phyloP scores from a whole-genome alignment of 1,139 yeast species.

The Suhomyces atakaporum region DNA sequence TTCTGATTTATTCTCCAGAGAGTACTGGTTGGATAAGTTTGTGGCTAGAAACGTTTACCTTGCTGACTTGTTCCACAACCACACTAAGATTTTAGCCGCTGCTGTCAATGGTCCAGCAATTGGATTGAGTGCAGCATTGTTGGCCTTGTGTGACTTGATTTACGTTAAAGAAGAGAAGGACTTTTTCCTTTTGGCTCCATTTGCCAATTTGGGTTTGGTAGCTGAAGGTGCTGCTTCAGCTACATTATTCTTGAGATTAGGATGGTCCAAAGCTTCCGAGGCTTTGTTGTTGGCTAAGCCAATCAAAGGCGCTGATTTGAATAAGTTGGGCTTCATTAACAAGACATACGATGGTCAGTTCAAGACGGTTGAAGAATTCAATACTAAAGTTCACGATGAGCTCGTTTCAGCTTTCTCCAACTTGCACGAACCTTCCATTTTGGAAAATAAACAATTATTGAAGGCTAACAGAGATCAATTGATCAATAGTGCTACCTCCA shows the following conservation, averaged over 20 bases:
- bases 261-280: constrained; percentile 73
- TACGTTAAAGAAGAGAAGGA: constrained; percentile 62
- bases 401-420: constrained; percentile 47
- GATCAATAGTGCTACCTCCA: constrained; percentile 55
- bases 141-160: constrained; percentile 73
- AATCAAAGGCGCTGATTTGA: constrained; percentile 60
- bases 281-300: constrained; percentile 73
- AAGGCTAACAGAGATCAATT: constrained; percentile 49
- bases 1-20: constrained; percentile 41
- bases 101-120: constrained; percentile 89
- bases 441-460: constrained; percentile 62
- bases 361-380: constrained; percentile 60
- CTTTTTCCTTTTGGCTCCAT: constrained; percentile 70
- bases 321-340: constrained; percentile 62
- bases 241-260: constrained; percentile 69
- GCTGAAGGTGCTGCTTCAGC: constrained; percentile 81
- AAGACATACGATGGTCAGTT: constrained; percentile 44
- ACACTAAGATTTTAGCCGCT: constrained; percentile 68
- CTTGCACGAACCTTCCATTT: constrained; percentile 60
- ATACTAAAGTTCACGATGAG: constrained; percentile 50
- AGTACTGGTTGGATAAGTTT: constrained; percentile 60
- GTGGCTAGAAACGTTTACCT: constrained; percentile 71
- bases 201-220: constrained; percentile 80
- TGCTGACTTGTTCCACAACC: constrained; percentile 70
- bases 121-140: constrained; percentile 76